Evolutionary conservation across 768 basidiomycete species (phyloP).

Genomic region (Auricularia auricula-judae): DNA sequence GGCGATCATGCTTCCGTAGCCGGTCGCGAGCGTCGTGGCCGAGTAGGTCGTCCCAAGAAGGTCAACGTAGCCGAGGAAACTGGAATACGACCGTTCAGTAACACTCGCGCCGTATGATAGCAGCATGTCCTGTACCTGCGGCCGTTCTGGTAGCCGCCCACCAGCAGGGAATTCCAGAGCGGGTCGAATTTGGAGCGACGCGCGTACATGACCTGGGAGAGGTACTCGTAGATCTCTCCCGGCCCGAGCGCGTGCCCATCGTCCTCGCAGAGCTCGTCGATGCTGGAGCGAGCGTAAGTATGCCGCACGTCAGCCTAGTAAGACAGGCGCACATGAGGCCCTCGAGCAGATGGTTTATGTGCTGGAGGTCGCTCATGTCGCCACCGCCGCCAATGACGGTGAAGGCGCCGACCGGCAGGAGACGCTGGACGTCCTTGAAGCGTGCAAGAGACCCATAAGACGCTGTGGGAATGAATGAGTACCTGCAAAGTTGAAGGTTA

Average conservation of each 20-base stretch:
- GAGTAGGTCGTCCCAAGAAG: constrained; percentile 93
- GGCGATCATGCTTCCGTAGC: constrained; percentile 88
- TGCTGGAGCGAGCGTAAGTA: constrained; percentile 10
- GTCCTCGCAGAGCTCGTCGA: constrained; percentile 67
- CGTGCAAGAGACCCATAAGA: constrained; percentile 96
- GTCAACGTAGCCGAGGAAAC: constrained; percentile 91
- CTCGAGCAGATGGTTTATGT: constrained; percentile 73
- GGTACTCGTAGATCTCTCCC: constrained; percentile 83
- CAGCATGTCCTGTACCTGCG: constrained; percentile 42
- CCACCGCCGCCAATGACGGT: constrained; percentile 89
- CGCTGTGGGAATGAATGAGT: constrained; percentile 32
- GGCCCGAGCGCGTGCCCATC: constrained; percentile 83
- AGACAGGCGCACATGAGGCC: constrained; percentile 39
- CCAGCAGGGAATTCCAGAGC: constrained; percentile 87
- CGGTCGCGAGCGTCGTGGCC: constrained; percentile 87
- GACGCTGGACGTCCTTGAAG: constrained; percentile 87
- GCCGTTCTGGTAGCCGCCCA: constrained; percentile 84
- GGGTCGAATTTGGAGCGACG: constrained; percentile 85
- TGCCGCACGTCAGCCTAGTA: not conserved
- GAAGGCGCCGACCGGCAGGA: constrained; percentile 71
- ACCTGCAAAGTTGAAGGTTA: not conserved
- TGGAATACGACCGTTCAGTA: constrained; percentile 19
- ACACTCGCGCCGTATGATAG: not conserved
- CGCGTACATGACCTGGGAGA: constrained; percentile 83
- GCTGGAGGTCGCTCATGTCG: constrained; percentile 97